Evolutionary conservation across 163 green algal species (phyloP).

Genomic region (Coccomyxa subellipsoidea): DNA sequence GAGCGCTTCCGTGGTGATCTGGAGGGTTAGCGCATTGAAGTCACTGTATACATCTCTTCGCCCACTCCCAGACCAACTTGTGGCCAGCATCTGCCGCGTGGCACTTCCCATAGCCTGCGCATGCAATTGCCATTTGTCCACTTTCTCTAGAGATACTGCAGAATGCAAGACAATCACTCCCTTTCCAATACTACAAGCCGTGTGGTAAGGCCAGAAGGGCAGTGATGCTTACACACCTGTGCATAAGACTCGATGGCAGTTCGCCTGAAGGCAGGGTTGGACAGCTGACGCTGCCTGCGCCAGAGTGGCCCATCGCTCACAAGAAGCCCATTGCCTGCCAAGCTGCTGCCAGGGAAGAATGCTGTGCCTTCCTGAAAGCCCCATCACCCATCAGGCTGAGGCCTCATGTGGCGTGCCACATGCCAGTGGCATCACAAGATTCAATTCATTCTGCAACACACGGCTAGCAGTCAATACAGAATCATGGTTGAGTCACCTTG

Average conservation of each 20-base stretch:
- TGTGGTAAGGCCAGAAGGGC: background rate
- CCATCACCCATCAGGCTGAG: background rate
- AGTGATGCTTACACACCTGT: constrained; percentile 25
- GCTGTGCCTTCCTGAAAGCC: constrained; percentile 71
- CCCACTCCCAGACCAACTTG: constrained; percentile 24
- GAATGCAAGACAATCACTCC: background rate
- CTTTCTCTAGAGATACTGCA: no score
- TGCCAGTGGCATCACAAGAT: no score
- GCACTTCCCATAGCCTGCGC: constrained; percentile 26
- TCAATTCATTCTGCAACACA: no score
- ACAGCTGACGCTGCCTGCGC: constrained; percentile 72
- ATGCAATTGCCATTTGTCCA: background rate
- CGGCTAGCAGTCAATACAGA: no score
- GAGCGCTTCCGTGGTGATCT: constrained; percentile 66
- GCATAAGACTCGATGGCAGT: constrained; percentile 72
- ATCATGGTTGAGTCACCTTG: constrained; percentile 48
- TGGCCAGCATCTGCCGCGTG: constrained; percentile 12
- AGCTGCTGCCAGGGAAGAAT: constrained; percentile 79
- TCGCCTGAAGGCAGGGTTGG: constrained; percentile 79
- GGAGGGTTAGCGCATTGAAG: constrained; percentile 80
- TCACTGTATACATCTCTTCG: constrained; percentile 71
- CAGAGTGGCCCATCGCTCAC: constrained; percentile 81
- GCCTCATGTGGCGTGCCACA: no score
- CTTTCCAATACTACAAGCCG: background rate
- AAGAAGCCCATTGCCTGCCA: constrained; percentile 82